Conservation (phyloP, 352 stramenopile species). For the Globisporangium canariense region DNA sequence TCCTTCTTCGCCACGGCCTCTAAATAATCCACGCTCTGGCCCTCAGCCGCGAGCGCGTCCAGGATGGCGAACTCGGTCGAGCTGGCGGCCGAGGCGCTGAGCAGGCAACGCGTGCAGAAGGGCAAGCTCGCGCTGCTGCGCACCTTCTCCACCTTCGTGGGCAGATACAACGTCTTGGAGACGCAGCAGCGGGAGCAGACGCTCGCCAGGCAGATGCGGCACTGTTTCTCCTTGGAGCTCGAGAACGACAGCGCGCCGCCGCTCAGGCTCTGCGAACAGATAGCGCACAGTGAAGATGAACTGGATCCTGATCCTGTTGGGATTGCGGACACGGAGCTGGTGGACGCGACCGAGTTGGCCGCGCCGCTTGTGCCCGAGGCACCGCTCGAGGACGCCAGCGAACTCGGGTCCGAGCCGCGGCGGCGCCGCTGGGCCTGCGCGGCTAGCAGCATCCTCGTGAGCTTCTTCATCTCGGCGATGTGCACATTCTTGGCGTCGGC, state of each 20-base stretch:
- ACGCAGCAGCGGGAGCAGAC: slow-evolving; percentile 21
- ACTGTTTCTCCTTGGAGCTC: not conserved
- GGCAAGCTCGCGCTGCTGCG: slow-evolving; percentile 20
- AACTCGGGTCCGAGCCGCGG: not conserved
- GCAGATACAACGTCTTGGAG: slow-evolving; percentile 20
- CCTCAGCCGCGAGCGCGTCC: slow-evolving; percentile 10
- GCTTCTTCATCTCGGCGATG: slow-evolving; percentile 45
- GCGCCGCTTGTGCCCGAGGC: not conserved
- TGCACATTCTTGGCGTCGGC: slow-evolving; percentile 16
- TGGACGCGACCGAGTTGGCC: not conserved
- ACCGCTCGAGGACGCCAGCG: not conserved
- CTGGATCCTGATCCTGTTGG: not conserved
- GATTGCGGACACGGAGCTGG: not conserved
- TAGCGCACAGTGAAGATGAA: not conserved
- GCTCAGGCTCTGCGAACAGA: not conserved
- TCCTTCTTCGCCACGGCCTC: not conserved
- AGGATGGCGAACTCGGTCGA: slow-evolving; percentile 16
- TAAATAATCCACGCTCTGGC: slow-evolving; percentile 17
- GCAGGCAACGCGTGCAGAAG: slow-evolving; percentile 34
- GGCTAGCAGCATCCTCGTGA: slow-evolving; percentile 17
- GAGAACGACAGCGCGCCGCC: not conserved
- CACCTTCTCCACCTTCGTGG: slow-evolving; percentile 21
- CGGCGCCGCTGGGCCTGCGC: not conserved
- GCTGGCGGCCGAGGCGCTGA: slow-evolving; percentile 6
- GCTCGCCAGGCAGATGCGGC: slow-evolving; percentile 11